Conservation (phyloP, 257 asterid species). For the Handroanthus guayacan region DNA sequence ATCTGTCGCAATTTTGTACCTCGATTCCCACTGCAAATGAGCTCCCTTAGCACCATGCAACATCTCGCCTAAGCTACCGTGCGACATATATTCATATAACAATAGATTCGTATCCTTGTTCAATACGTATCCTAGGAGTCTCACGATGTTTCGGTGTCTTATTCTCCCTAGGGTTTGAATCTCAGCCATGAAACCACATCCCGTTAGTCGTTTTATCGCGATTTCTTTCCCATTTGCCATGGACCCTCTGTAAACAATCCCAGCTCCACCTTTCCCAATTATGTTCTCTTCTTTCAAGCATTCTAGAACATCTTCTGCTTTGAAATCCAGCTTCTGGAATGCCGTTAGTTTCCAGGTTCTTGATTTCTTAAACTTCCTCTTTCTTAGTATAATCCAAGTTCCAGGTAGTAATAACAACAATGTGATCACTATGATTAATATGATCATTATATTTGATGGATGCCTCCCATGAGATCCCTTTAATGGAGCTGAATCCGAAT, state of each 20-base stretch:
- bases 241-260: constrained; percentile 76
- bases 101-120: constrained; percentile 67
- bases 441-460: constrained; percentile 31
- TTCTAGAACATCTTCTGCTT: constrained; percentile 59
- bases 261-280: constrained; percentile 93
- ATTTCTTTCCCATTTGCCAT: constrained; percentile 70
- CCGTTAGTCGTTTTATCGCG: constrained; percentile 62
- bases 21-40: constrained; percentile 71
- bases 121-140: constrained; percentile 69
- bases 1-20: constrained; percentile 73
- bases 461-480: not conserved
- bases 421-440: constrained; percentile 17
- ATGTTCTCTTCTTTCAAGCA: constrained; percentile 81
- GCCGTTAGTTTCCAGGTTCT: constrained; percentile 76
- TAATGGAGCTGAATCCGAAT: constrained; percentile 33
- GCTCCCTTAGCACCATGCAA: constrained; percentile 73
- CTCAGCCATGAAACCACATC: constrained; percentile 75
- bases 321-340: constrained; percentile 70
- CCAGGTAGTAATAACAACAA: constrained; percentile 31
- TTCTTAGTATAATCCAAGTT: constrained; percentile 37
- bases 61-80: constrained; percentile 85
- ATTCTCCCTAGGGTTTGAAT: constrained; percentile 77
- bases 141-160: constrained; percentile 75
- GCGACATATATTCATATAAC: constrained; percentile 81
- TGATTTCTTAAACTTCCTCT: constrained; percentile 43